Conservation (phyloP, 1,284 basidiomycete genomes). For the Malassezia sympodialis region DNA sequence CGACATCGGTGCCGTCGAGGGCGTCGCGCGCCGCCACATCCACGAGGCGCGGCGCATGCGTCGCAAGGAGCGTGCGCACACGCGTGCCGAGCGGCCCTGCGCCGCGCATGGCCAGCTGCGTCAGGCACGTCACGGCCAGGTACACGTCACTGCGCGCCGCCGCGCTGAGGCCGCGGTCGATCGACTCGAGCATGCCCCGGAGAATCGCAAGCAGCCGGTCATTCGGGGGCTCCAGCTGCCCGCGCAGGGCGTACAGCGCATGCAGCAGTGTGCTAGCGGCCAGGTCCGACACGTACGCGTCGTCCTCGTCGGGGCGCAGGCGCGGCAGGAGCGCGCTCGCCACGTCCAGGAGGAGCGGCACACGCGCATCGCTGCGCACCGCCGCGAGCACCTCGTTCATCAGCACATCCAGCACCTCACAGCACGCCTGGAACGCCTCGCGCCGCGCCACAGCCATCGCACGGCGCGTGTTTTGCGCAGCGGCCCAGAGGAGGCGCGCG, state of each 20-base stretch:
- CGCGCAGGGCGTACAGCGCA: conserved; percentile 63
- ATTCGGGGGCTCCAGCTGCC: conserved; percentile 23
- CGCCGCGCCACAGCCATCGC: conserved; percentile 30
- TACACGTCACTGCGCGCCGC: conserved; percentile 95
- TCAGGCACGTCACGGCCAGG: conserved; percentile 50
- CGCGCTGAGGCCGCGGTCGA: conserved; percentile 69
- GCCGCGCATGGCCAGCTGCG: conserved; percentile 70
- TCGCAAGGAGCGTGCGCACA: conserved; percentile 55
- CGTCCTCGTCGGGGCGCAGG: conserved; percentile 26
- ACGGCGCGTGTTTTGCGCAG: conserved; percentile 38
- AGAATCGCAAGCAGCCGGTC: conserved; percentile 70
- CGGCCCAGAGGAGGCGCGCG: conserved; percentile 32
- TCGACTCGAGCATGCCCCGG: conserved; percentile 64
- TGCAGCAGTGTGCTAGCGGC: conserved; percentile 72
- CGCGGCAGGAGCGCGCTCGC: conserved; percentile 37
- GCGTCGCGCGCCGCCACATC: conserved; percentile 75
- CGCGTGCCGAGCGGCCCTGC: conserved; percentile 48
- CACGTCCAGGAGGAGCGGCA: conserved; percentile 34
- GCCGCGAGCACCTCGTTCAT: conserved; percentile 24
- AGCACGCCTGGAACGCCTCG: conserved; percentile 34
- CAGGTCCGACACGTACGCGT: conserved; percentile 57
- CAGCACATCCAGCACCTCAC: conserved; percentile 40
- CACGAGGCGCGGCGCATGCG: conserved; percentile 61
- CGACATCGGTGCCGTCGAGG: conserved; percentile 85
- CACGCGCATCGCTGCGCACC: conserved; percentile 32